Base-by-base conservation (phyloP, 352 stramenopile species). In the Pythium phragmiticola region DNA sequence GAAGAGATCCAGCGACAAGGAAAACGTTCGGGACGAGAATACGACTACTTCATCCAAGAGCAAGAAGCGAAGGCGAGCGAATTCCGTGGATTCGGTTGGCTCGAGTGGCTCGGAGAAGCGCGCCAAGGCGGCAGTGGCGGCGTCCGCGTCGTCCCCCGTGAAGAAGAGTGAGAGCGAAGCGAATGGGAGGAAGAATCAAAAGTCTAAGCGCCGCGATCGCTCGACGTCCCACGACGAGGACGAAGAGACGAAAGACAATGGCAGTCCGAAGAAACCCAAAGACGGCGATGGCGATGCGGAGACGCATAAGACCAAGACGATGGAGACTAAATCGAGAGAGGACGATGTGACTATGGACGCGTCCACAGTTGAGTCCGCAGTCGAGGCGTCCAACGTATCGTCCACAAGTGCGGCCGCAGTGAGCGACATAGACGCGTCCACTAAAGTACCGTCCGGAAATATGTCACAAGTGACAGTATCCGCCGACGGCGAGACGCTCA, bases 171-270 rank as follows among this genome's bases (percentile, higher is more conserved):
- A 67, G 71, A 66, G 47, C 48, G 56, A 50, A 19, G 7, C 50
- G 17, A 47, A 52, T 66, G 42, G 23, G 39, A 55, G 39, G 57
- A 60, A 65, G 52, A 43, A 7, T 36, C 4, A 4, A 12, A 57
- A 57, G 54, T 49, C 23, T 3, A 42, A 48, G 41, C 54, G 37
- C 7, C 45, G 56, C 12, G 73, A 81, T 66, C 65, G 65, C 23
- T 58, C 69, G 51, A 53, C 74, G 51, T 66, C 70, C 2, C 39
- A 65, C 12, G 69, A 77, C 33, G 68, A 76, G 4, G 76, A 80
- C 59, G 72, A 80, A 47, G 68, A 82, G 55, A 59, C 55, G 7
- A 62, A 62, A 37, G 26, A 21, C 13, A 7, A 51, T 42, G 33
- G 26, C 26, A 30, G 26, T 30, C 26, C 26, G 1, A 30, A 53